These are phyloP conservation scores for Blastomyces gilchristii DNA, from an alignment of 2,329 filamentous ascomycete genomes.

Conservation along the genomic window DNA sequence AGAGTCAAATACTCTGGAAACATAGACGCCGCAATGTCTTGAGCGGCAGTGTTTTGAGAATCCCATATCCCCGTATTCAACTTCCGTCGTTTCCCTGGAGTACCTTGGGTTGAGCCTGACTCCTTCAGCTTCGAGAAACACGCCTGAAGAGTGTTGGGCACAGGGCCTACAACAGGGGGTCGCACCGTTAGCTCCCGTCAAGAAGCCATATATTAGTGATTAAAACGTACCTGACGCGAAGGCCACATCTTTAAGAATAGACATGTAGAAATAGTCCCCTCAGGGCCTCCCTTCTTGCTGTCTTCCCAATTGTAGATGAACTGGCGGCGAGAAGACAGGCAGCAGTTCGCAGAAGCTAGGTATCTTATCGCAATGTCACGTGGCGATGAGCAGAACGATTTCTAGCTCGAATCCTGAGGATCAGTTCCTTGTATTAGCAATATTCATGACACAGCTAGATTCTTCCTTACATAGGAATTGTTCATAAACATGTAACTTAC, in stretches of 20 bases:
- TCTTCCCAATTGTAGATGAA: background rate
- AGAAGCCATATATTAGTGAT: background rate
- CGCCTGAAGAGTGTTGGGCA: background rate
- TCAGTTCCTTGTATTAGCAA: no score
- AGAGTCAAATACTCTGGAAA: conserved; percentile 24
- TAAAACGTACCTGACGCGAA: background rate
- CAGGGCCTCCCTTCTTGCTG: background rate
- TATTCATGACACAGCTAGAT: no score
- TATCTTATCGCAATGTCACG: no score
- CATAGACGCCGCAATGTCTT: background rate
- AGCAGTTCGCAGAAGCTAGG: no score
- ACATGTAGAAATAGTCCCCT: background rate
- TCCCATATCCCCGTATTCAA: background rate
- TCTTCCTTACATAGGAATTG: no score
- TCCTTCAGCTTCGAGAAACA: background rate
- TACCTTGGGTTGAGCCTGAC: background rate
- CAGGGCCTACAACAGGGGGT: background rate
- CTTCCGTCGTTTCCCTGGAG: conserved; percentile 3
- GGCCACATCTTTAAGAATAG: background rate
- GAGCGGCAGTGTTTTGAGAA: background rate
- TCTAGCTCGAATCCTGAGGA: no score
- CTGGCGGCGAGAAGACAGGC: background rate
- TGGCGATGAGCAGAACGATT: no score
- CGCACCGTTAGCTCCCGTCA: background rate
- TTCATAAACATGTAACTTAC: no score